phyloP scores from a whole-genome alignment of 2,329 filamentous ascomycete genomes.

The Aspergillus texensis region DNA sequence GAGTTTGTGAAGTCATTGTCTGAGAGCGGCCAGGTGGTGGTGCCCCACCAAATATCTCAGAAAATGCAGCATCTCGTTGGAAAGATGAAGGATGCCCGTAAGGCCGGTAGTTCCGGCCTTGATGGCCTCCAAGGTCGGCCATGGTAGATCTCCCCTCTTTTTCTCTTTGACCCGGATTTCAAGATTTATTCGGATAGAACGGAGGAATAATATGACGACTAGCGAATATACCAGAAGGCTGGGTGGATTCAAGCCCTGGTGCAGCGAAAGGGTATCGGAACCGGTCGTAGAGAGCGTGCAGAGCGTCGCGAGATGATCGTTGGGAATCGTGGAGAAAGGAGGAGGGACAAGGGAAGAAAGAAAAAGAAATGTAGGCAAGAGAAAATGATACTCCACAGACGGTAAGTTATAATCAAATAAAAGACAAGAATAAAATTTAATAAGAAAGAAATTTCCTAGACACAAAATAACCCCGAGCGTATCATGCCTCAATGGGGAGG shows the following conservation, averaged over 20 bases:
- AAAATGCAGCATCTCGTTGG: constrained; percentile 92
- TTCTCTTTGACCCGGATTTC: constrained; percentile 10
- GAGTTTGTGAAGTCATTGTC: constrained; percentile 84
- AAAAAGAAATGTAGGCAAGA: constrained; percentile 14
- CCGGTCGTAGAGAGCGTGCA: constrained; percentile 38
- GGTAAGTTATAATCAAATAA: constrained; percentile 22
- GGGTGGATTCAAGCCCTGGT: not conserved
- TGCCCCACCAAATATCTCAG: constrained; percentile 88
- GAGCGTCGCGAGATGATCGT: constrained; percentile 36
- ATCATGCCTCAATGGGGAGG: constrained; percentile 32
- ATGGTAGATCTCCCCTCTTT: constrained; percentile 39
- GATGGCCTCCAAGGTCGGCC: constrained; percentile 67
- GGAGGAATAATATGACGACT: constrained; percentile 3
- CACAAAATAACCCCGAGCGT: constrained; percentile 26
- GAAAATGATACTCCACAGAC: constrained; percentile 23
- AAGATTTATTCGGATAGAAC: constrained; percentile 11
- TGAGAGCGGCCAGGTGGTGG: constrained; percentile 88
- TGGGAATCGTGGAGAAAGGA: constrained; percentile 35
- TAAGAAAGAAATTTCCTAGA: constrained; percentile 21
- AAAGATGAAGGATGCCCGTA: constrained; percentile 57
- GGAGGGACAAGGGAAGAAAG: constrained; percentile 21
- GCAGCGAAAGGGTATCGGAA: constrained; percentile 24
- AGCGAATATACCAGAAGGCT: not conserved
- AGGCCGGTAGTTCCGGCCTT: constrained; percentile 62
- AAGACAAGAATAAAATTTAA: constrained; percentile 18